Conservation (phyloP, 495 filamentous ascomycete species). For the Penicillium parvum region DNA sequence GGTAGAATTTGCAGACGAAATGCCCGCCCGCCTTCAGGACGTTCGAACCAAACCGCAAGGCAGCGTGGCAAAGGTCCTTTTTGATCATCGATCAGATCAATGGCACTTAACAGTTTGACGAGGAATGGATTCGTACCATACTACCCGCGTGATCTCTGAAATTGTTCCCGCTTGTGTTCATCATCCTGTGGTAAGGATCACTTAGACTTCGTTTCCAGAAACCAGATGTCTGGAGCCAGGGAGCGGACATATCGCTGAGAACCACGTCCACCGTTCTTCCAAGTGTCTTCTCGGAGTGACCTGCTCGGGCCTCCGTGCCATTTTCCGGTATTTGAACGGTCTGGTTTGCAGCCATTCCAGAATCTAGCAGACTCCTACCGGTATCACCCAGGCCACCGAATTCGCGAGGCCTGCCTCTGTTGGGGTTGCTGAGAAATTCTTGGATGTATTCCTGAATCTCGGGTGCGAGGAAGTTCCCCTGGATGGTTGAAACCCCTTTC, state of each 20-base stretch:
- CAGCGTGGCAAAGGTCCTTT: slow-evolving; percentile 84
- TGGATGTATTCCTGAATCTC: slow-evolving; percentile 69
- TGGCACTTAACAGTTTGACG: slow-evolving; percentile 41
- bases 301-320: too few relatives aligned
- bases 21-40: slow-evolving; percentile 77
- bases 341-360: slow-evolving; percentile 11
- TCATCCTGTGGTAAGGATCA: slow-evolving; percentile 95
- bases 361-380: slow-evolving; percentile 9
- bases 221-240: slow-evolving; percentile 77
- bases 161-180: slow-evolving; percentile 88
- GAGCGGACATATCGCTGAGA: slow-evolving; percentile 96
- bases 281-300: slow-evolving; percentile 1
- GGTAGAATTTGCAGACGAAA: slow-evolving; percentile 97
- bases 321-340: too few relatives aligned
- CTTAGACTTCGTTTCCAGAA: slow-evolving; percentile 82
- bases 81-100: slow-evolving; percentile 43
- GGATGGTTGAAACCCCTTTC: slow-evolving; percentile 82
- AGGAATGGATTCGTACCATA: slow-evolving; percentile 64
- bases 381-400: slow-evolving; percentile 6
- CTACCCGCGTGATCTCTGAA: slow-evolving; percentile 90
- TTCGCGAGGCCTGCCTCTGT: slow-evolving; percentile 49
- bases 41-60: slow-evolving; percentile 76
- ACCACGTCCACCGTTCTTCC: slow-evolving; percentile 81
- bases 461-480: slow-evolving; percentile 80
- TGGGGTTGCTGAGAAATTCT: slow-evolving; percentile 63